Evolutionary conservation across 495 filamentous ascomycete species (phyloP).

Genomic region (Opeltia flavorubescens): DNA sequence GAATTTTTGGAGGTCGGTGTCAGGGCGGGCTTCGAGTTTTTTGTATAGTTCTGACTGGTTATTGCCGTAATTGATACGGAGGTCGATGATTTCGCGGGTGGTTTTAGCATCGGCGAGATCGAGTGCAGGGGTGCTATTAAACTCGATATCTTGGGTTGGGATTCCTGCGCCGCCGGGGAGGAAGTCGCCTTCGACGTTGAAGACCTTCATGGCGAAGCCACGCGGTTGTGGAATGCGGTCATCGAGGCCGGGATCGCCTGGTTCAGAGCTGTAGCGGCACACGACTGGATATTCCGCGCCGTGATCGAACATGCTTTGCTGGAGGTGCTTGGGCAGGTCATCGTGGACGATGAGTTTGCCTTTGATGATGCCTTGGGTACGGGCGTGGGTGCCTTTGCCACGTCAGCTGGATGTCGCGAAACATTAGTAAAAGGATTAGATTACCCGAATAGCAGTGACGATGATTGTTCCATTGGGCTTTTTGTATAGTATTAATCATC

Average conservation of each 20-base stretch:
- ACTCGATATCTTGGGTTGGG: constrained; percentile 29
- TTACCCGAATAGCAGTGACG: constrained; percentile 26
- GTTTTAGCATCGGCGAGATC: constrained; percentile 32
- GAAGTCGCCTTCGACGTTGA: constrained; percentile 31
- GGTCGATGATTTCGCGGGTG: constrained; percentile 30
- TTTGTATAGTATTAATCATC: constrained; percentile 34
- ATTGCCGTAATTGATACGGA: constrained; percentile 28
- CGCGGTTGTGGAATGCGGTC: constrained; percentile 31
- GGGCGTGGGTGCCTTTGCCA: constrained; percentile 22
- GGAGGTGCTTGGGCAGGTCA: constrained; percentile 26
- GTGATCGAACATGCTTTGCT: constrained; percentile 30
- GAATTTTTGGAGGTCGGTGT: constrained; percentile 28
- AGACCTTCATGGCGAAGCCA: constrained; percentile 36
- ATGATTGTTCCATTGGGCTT: constrained; percentile 29
- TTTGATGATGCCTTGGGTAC: constrained; percentile 32
- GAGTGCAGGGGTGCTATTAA: constrained; percentile 33
- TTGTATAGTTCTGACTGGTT: constrained; percentile 26
- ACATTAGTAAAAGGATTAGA: not conserved
- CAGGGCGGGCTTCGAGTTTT: constrained; percentile 25
- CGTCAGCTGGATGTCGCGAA: not conserved
- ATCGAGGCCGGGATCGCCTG: constrained; percentile 28
- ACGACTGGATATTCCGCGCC: constrained; percentile 24
- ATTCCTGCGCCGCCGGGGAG: constrained; percentile 23
- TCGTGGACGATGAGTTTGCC: constrained; percentile 27
- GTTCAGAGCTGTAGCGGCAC: constrained; percentile 28